Base-by-base conservation (phyloP, 2,329 filamentous ascomycete genomes). In the Botrytis fragariae region DNA sequence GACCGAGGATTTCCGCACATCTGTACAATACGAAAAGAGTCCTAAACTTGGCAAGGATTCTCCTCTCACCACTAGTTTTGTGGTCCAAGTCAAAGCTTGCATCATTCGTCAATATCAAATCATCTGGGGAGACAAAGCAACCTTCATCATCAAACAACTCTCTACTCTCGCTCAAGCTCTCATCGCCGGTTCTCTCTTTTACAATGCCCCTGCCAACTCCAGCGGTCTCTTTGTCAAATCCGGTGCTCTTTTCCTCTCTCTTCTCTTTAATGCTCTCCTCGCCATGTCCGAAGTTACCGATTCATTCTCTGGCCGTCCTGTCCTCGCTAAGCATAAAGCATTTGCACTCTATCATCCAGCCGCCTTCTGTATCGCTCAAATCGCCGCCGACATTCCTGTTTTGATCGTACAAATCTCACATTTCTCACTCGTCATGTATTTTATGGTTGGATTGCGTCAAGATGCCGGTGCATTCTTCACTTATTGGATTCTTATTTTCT, bases 171-270 rank as follows among this genome's bases (percentile, higher is more conserved):
- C 85, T 0, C 88, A 91, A 77, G 89, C 90, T 0, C 81, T 93
- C 8, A 87, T 92, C 73, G 84, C 86, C 2, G 90, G 90, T 10
- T 92, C 90, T 0, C 84, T 92, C 5, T 93, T 93, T 81, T 93
- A 92, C 81, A 85, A 90, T 72, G 87, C 90, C 0, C 86, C 89
- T 0, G 74, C 82, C 37, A 88, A 86, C 68, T 88, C 89, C 0
- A 84, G 81, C 1, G 91, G 90, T 14, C 81, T 93, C 0, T 92
- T 92, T 79, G 79, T 87, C 77, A 91, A 91, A 77, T 85, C 86
- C 0, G 91, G 90, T 70, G 86, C 89, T 0, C 82, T 91, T 7
- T 93, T 92, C 83, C 87, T 92, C 69, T 84, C 90, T 0, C 83
- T 92, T 0, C 82, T 93, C 0, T 90, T 87, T 80, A 90, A 91